Percentiles rank a stretch among this genome's conserved stretches.
phyloP scores from a whole-genome alignment of 805 yeast species.

The Clavispora phyllophila region DNA sequence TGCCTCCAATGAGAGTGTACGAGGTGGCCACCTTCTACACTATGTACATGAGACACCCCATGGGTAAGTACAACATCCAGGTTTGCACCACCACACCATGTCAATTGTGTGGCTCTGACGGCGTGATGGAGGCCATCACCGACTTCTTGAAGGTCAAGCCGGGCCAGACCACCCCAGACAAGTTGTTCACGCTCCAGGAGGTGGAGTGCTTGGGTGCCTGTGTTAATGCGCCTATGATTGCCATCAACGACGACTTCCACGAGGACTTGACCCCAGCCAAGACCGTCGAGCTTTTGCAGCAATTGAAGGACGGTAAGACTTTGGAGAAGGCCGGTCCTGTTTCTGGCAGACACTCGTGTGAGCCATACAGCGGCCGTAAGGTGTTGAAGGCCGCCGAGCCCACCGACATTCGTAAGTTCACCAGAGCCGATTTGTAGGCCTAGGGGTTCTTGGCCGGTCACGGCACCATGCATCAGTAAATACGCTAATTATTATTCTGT shows the following conservation, averaged over 20 bases:
- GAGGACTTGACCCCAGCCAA: constrained; percentile 76
- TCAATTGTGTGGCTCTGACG: constrained; percentile 77
- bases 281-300: constrained; percentile 55
- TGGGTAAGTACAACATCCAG: constrained; percentile 80
- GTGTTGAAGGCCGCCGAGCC: constrained; percentile 59
- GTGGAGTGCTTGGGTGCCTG: constrained; percentile 92
- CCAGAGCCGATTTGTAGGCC: constrained; percentile 63
- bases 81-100: constrained; percentile 90
- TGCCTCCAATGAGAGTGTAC: constrained; percentile 93
- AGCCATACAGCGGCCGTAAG: constrained; percentile 69
- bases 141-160: constrained; percentile 59
- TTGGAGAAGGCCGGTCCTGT: constrained; percentile 64
- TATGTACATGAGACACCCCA: constrained; percentile 82
- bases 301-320: constrained; percentile 57
- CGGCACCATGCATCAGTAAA: neutral
- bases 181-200: constrained; percentile 74
- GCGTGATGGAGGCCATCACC: constrained; percentile 66
- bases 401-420: constrained; percentile 60
- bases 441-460: neutral
- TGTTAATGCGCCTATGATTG: constrained; percentile 87
- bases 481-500: neutral
- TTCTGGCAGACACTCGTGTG: constrained; percentile 64
- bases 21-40: constrained; percentile 91
- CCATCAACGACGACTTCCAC: constrained; percentile 73
- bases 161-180: constrained; percentile 74